A percentile compares a stretch with the other conserved stretches of the same genome.
These are phyloP conservation scores for Taphrina pruni DNA, from an alignment of 1,139 yeast species.

Conservation along the genomic window DNA sequence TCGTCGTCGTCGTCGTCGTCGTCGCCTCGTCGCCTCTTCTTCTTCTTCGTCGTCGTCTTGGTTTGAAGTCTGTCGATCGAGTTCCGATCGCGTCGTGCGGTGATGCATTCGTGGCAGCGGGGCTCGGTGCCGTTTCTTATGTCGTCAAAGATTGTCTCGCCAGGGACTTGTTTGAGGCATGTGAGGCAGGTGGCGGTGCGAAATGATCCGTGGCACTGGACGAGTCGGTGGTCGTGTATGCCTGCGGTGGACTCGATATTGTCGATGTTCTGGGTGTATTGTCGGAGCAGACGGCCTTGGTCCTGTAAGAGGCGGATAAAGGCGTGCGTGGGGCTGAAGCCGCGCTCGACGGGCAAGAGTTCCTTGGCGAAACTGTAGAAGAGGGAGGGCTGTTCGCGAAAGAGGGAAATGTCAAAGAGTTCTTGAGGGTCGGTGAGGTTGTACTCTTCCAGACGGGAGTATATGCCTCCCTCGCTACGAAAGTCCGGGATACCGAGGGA, in stretches of 20 bases:
- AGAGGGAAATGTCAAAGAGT: constrained; percentile 79
- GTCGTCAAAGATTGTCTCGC: constrained; percentile 67
- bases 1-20: constrained; percentile 30
- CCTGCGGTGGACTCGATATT: constrained; percentile 88
- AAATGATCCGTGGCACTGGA: constrained; percentile 96
- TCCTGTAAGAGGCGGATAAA: constrained; percentile 78
- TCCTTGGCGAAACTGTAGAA: constrained; percentile 88
- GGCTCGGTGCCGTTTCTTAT: constrained; percentile 58
- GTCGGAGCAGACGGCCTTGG: constrained; percentile 77
- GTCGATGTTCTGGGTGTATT: constrained; percentile 95
- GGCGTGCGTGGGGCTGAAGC: constrained; percentile 80
- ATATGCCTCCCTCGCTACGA: constrained; percentile 86
- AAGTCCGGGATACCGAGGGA: constrained; percentile 94
- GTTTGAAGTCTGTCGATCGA: constrained; percentile 8
- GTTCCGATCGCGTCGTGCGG: neutral
- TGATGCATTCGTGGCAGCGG: constrained; percentile 5
- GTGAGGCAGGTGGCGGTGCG: constrained; percentile 88
- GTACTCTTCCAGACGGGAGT: constrained; percentile 67
- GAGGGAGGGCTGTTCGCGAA: constrained; percentile 74
- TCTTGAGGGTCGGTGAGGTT: constrained; percentile 93
- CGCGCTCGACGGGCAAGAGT: constrained; percentile 67
- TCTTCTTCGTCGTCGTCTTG: constrained; percentile 30
- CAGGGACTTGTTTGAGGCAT: constrained; percentile 71
- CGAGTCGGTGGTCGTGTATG: constrained; percentile 67
- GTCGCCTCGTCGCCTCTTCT: neutral